phyloP scores from a whole-genome alignment of 169 alveolate genomes.

The Eimeria acervulina region DNA sequence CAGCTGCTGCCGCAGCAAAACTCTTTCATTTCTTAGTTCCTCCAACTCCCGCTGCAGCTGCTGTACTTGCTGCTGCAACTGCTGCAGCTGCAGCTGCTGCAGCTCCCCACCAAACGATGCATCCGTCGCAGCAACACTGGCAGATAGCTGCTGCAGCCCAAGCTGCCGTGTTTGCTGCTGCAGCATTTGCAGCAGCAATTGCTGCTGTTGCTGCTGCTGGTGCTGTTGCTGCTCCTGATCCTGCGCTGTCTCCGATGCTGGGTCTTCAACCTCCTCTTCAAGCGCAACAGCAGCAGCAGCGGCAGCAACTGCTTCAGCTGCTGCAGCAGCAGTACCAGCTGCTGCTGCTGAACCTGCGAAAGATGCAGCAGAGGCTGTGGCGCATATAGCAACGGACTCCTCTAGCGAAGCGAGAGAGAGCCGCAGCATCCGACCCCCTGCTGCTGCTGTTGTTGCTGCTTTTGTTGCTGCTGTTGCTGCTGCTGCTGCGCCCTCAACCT shows the following conservation, averaged over 20 bases:
- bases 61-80: too few relatives aligned
- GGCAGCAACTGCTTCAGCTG: too few relatives aligned
- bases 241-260: background rate
- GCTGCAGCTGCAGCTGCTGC: background rate
- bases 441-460: background rate
- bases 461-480: background rate
- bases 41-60: too few relatives aligned
- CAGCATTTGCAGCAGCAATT: too few relatives aligned
- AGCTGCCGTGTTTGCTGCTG: background rate
- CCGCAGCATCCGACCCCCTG: background rate
- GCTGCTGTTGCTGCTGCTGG: background rate
- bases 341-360: too few relatives aligned
- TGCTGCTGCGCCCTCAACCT: background rate
- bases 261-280: background rate
- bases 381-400: background rate
- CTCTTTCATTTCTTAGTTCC: too few relatives aligned
- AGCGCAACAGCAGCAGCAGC: too few relatives aligned
- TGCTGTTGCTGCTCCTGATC: background rate
- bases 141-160: background rate
- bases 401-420: conserved; percentile 1
- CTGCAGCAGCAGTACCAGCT: background rate
- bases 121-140: background rate
- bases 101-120: background rate
- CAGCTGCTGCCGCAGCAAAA: background rate
- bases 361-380: background rate